Base-by-base conservation (phyloP, 352 stramenopile genomes). In the Globisporangium cylindrosporum region DNA sequence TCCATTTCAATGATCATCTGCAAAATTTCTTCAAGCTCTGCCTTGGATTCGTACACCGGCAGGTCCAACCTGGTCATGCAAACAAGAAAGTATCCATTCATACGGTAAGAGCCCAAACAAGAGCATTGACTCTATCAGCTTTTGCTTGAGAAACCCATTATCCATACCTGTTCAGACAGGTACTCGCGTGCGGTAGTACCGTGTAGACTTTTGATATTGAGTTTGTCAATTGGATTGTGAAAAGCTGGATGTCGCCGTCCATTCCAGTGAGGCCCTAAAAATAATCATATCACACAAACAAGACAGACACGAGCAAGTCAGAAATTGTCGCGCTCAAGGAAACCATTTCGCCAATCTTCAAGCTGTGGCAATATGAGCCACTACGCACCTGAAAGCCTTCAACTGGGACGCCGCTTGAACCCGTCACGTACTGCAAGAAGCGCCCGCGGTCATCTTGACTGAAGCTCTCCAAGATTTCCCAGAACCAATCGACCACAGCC, bases 11-110 rank as follows among this genome's bases (percentile, higher is more conserved):
- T 82, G 58, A 91, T 63, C 77, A 99, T 89, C 41, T 82, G 87
- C 56, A 99, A 79, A 66, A 96, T 98, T 57, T 98, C 82, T 69
- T 98, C 77, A 14, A 99, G 73, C 48, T 99, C 92, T 53, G 86
- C 82, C 73, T 97, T 98, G 0, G 78, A 85, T 34, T 77, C 59
- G 72, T 93, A 95, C 24, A 94, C 71, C 0, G 86, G 86, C 18
- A 95, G 68, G 68, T 94, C 88, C 34, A 95, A 60, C 76, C 88
- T 91, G 51, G 43, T n/a, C n/a, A 51, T 51, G 18, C 71, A 60
- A 6, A 58, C 20, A 22, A 22, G 0, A 12, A 49, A 8, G 41
- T 22, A 18, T 22, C 38, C 15, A n/a, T 18, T 6, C 43, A 51
- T 20, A 22, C 5, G 43, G 22, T 10, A 51, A 20, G 18, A 51